Evolutionary conservation across 1,284 basidiomycete genomes (phyloP).

Genomic region (Tilletia horrida): DNA sequence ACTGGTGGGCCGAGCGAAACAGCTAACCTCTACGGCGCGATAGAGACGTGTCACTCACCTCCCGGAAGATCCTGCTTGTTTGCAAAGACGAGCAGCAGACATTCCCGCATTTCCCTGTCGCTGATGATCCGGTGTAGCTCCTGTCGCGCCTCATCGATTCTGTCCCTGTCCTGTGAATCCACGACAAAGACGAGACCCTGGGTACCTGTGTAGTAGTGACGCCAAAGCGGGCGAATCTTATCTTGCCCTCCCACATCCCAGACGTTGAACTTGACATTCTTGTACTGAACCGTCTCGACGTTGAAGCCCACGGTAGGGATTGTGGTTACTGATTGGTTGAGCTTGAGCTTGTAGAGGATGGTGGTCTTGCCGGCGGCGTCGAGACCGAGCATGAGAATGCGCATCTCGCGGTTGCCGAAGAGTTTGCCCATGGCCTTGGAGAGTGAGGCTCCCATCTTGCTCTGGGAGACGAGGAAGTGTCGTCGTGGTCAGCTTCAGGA

Average conservation of each 20-base stretch:
- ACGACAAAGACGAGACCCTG: conserved; percentile 67
- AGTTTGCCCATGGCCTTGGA: conserved; percentile 55
- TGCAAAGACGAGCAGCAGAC: conserved; percentile 91
- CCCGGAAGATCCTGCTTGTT: conserved; percentile 99
- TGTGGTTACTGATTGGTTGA: conserved; percentile 98
- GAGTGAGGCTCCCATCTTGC: conserved; percentile 51
- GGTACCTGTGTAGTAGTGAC: conserved; percentile 79
- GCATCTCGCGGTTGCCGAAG: conserved; percentile 55
- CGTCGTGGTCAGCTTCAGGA: not conserved
- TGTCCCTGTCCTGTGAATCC: conserved; percentile 78
- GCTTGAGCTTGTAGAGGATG: conserved; percentile 98
- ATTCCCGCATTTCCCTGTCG: conserved; percentile 98
- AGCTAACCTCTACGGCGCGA: no score
- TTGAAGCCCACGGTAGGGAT: conserved; percentile 83
- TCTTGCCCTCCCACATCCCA: conserved; percentile 58
- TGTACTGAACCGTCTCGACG: conserved; percentile 58
- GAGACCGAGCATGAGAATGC: conserved; percentile 27
- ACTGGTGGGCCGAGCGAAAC: no score
- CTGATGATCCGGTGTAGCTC: conserved; percentile 95
- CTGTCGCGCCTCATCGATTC: conserved; percentile 93
- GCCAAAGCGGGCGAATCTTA: conserved; percentile 66
- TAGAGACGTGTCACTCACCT: conserved; percentile 60
- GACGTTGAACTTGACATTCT: conserved; percentile 56
- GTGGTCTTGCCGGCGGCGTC: conserved; percentile 59
- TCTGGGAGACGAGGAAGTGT: not conserved